Base-by-base conservation (phyloP, 257 asterid genomes). In the Salvia hispanica region DNA sequence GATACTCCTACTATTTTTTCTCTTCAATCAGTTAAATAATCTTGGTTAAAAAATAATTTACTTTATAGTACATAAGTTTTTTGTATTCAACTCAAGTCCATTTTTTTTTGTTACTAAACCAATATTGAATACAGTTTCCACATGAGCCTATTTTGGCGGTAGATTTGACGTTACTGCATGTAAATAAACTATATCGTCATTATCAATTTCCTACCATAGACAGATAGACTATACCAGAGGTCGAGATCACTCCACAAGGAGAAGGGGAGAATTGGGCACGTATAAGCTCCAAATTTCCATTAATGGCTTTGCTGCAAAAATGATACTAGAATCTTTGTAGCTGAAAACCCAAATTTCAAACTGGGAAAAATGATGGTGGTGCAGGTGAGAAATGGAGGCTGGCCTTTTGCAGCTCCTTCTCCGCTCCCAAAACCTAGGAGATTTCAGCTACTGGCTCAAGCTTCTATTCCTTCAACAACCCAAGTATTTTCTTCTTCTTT, bases 401-500 rank as follows among this genome's bases (percentile, higher is more conserved):
- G 73, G 12, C 62, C 69, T 12, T 71, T 69, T 46, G 55, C 80
- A 58, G 71, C 75, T 74, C 78, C 75, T 15, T 74, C 77, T 21
- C 68, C 59, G 11, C 9, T 65, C 67, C 81, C 60, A 9, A 43
- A 79, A 39, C 69, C 69, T 63, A 77, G 76, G 72, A 91, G 72
- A 18, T 2, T 43, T 48, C 69, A 54, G 67, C 44, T 78, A 62
- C 72, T 57, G 50, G 75, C 88, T 43, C 84, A 80, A 78, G 83
- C 95, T 78, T 66, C 81, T 73, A 53, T 73, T 74, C 84, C 94
- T 70, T 82, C 98, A 39, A 86, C 92, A 86, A 92, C 98, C 83
- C 92, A 92, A 80, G 98, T 86, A 74, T 56, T 60, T 33, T 18
- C 12, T 56, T 56, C 13, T 55, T 4, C 61, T 6, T 12, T 12